Conservation (phyloP, 2,329 filamentous ascomycete species). For the Echinosphaeria canescens region DNA sequence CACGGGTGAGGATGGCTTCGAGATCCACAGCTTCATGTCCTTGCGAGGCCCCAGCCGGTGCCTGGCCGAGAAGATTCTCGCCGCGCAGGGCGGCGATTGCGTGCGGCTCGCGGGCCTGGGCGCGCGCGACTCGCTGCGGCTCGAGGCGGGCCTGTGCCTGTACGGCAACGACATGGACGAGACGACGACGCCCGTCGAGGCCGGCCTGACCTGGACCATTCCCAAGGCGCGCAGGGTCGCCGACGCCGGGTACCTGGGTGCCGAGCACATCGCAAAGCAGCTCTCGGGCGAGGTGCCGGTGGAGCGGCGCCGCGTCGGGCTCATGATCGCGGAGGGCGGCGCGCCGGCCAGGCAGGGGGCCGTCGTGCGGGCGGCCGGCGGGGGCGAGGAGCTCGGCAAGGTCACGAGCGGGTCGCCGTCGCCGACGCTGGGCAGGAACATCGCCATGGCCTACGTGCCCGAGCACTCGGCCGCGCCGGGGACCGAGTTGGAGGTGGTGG, state of each 20-base stretch:
- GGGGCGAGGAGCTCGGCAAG: constrained; percentile 36
- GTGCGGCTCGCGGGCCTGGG: constrained; percentile 74
- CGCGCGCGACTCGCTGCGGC: constrained; percentile 73
- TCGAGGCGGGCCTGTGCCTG: constrained; percentile 98
- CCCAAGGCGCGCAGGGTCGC: constrained; percentile 49
- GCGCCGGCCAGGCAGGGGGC: constrained; percentile 81
- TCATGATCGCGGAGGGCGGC: constrained; percentile 65
- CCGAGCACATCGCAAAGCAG: constrained; percentile 56
- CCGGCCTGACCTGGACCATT: constrained; percentile 53
- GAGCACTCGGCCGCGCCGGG: constrained; percentile 67
- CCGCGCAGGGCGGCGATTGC: constrained; percentile 32
- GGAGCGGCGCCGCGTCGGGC: constrained; percentile 51
- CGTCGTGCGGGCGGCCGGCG: constrained; percentile 36
- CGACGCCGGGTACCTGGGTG: constrained; percentile 63
- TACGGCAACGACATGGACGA: constrained; percentile 97
- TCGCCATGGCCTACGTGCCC: constrained; percentile 86
- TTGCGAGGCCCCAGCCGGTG: constrained; percentile 44
- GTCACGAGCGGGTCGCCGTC: constrained; percentile 84
- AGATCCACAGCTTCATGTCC: too few species aligned
- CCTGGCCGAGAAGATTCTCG: constrained; percentile 49
- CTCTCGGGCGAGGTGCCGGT: constrained; percentile 57
- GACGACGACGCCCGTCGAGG: constrained; percentile 36
- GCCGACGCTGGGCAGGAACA: constrained; percentile 71
- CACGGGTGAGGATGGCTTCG: constrained; percentile 96
- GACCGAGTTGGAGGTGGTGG: constrained; percentile 57